phyloP scores from a whole-genome alignment of 2,329 filamentous ascomycete species.

The Cladosporium austrohemisphaericum region DNA sequence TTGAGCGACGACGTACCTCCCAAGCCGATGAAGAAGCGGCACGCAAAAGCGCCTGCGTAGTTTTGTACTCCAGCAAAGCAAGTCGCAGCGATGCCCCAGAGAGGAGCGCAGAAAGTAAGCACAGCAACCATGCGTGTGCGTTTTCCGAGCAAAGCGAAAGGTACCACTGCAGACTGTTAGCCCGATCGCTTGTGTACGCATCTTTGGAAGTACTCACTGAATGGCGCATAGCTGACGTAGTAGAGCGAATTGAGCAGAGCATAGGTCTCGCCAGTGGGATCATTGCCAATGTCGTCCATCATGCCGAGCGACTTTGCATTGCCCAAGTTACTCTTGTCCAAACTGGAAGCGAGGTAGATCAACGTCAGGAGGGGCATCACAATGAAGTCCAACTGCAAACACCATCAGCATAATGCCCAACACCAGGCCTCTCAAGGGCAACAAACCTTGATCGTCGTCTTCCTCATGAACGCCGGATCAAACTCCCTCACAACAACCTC shows the following conservation, averaged over 20 bases:
- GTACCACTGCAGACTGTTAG: slow-evolving; percentile 14
- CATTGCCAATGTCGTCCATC: slow-evolving; percentile 18
- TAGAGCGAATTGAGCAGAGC: slow-evolving; percentile 17
- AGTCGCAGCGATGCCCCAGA: slow-evolving; percentile 9
- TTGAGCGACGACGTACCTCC: slow-evolving; percentile 9
- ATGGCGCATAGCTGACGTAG: slow-evolving; percentile 17
- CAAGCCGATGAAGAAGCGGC: slow-evolving; percentile 10
- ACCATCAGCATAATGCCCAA: neutral
- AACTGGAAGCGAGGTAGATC: slow-evolving; percentile 28
- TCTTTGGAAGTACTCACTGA: slow-evolving; percentile 8
- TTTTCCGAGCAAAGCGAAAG: slow-evolving; percentile 16
- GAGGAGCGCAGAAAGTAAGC: slow-evolving; percentile 9
- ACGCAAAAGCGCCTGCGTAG: slow-evolving; percentile 8
- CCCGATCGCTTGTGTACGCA: neutral
- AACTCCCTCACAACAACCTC: slow-evolving; percentile 16
- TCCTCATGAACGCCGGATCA: slow-evolving; percentile 16
- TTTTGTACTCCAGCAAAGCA: slow-evolving; percentile 10
- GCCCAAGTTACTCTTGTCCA: slow-evolving; percentile 44
- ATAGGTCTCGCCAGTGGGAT: slow-evolving; percentile 15
- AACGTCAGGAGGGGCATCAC: slow-evolving; percentile 17
- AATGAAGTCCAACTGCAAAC: slow-evolving; percentile 14
- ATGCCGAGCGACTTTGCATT: slow-evolving; percentile 17
- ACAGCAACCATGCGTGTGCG: slow-evolving; percentile 18
- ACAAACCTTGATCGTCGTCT: slow-evolving; percentile 16
- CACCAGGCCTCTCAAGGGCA: neutral